Percentiles rank a stretch among this genome's conserved stretches.
Conservation (phyloP, 495 filamentous ascomycete genomes). For the Penicillium crystallinum region DNA sequence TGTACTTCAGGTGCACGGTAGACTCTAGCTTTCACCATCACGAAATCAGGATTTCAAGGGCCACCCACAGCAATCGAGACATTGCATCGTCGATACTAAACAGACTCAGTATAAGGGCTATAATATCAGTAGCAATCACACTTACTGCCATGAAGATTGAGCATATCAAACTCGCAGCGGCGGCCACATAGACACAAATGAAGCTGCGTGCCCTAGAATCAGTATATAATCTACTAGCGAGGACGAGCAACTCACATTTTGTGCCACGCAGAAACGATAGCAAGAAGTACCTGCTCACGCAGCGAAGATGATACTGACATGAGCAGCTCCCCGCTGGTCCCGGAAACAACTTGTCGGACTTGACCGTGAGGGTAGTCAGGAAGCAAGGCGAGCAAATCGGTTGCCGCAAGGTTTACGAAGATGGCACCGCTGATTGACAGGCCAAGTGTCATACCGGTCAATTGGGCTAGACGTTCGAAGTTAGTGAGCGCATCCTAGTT, state of each 20-base stretch:
- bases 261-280: not conserved
- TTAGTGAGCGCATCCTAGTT: not conserved
- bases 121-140: not conserved
- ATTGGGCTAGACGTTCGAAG: not conserved
- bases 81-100: not conserved
- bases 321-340: not conserved
- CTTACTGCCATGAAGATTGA: not conserved
- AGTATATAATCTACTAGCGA: not conserved
- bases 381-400: not conserved
- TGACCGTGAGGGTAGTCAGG: not conserved
- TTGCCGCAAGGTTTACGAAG: conserved; percentile 48
- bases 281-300: not conserved
- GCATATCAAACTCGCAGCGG: not conserved
- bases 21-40: no score
- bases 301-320: not conserved
- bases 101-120: not conserved
- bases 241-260: not conserved
- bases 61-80: not conserved
- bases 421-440: conserved; percentile 48
- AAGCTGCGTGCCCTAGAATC: not conserved
- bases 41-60: not conserved
- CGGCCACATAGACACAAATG: not conserved
- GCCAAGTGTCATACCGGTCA: not conserved
- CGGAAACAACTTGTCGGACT: not conserved
- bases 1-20: no score